Conservation (phyloP, 2,329 filamentous ascomycete species). For the Fusarium phyllophilum region DNA sequence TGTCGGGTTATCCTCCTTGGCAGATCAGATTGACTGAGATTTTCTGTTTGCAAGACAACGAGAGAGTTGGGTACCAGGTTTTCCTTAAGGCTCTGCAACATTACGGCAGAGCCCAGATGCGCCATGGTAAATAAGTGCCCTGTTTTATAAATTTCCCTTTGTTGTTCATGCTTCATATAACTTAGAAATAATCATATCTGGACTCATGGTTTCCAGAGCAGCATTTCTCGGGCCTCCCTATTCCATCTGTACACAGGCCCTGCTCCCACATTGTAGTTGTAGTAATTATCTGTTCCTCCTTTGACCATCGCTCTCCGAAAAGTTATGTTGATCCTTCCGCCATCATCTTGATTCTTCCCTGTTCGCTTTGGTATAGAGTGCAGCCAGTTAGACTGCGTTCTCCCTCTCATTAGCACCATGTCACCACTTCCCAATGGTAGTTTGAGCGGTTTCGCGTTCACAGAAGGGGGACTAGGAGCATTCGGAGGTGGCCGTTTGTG, state of each 20-base stretch:
- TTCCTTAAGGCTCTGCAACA: constrained; percentile 87
- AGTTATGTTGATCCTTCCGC: constrained; percentile 80
- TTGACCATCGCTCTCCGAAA: constrained; percentile 77
- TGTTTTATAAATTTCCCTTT: background rate
- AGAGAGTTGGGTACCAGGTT: constrained; percentile 90
- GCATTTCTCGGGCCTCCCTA: constrained; percentile 61
- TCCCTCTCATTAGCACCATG: constrained; percentile 81
- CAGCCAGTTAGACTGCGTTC: constrained; percentile 80
- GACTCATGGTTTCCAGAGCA: constrained; percentile 48
- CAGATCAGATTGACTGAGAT: constrained; percentile 96
- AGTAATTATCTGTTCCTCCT: constrained; percentile 83
- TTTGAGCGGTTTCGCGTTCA: constrained; percentile 55
- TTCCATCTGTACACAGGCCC: constrained; percentile 78
- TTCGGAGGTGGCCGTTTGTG: constrained; percentile 69
- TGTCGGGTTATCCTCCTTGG: constrained; percentile 96
- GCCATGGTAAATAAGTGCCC: constrained; percentile 71
- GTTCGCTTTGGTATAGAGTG: constrained; percentile 82
- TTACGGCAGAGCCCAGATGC: constrained; percentile 88
- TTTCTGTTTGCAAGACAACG: constrained; percentile 80
- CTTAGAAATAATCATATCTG: constrained; percentile 29
- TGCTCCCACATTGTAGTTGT: constrained; percentile 81
- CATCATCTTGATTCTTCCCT: constrained; percentile 69
- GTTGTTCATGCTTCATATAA: background rate
- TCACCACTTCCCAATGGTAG: constrained; percentile 72
- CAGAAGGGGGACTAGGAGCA: constrained; percentile 43